Evolutionary conservation across 805 yeast genomes (phyloP).

Genomic region (Metschnikowia continentalis): DNA sequence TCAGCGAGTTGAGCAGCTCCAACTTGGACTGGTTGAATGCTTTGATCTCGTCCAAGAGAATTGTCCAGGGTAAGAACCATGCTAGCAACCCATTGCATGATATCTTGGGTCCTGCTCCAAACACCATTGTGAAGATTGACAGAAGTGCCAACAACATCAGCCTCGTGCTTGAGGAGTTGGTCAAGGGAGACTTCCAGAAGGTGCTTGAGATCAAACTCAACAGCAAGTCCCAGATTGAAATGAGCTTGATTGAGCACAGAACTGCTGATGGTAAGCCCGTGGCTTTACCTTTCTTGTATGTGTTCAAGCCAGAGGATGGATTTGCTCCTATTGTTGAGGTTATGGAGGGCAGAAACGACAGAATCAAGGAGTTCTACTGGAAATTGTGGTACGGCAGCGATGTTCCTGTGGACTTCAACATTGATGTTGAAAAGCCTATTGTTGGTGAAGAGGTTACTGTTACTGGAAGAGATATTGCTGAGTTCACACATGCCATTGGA

Average conservation of each 20-base stretch:
- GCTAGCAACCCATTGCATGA: constrained; percentile 74
- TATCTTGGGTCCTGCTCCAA: constrained; percentile 69
- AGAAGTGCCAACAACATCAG: constrained; percentile 53
- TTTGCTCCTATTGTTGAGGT: constrained; percentile 91
- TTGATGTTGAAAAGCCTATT: constrained; percentile 68
- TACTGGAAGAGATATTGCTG: constrained; percentile 73
- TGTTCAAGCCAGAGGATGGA: constrained; percentile 81
- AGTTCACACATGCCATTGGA: constrained; percentile 95
- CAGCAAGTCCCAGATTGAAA: constrained; percentile 52
- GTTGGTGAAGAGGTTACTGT: constrained; percentile 66
- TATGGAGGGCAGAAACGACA: constrained; percentile 83
- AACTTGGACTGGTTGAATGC: constrained; percentile 88
- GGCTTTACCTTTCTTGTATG: constrained; percentile 72
- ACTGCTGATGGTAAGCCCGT: constrained; percentile 73
- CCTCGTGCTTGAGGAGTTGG: constrained; percentile 62
- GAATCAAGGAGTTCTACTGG: constrained; percentile 98
- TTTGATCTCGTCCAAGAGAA: constrained; percentile 68
- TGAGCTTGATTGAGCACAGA: constrained; percentile 82
- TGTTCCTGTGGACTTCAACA: constrained; percentile 59
- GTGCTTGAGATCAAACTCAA: constrained; percentile 60
- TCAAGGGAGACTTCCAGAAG: constrained; percentile 65
- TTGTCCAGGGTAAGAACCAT: constrained; percentile 82
- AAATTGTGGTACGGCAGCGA: constrained; percentile 82
- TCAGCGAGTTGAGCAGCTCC: constrained; percentile 74
- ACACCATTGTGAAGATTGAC: constrained; percentile 57